A percentile compares a stretch with the other conserved stretches of the same genome.
phyloP scores from a whole-genome alignment of 768 basidiomycete genomes.

The Mycena venus region DNA sequence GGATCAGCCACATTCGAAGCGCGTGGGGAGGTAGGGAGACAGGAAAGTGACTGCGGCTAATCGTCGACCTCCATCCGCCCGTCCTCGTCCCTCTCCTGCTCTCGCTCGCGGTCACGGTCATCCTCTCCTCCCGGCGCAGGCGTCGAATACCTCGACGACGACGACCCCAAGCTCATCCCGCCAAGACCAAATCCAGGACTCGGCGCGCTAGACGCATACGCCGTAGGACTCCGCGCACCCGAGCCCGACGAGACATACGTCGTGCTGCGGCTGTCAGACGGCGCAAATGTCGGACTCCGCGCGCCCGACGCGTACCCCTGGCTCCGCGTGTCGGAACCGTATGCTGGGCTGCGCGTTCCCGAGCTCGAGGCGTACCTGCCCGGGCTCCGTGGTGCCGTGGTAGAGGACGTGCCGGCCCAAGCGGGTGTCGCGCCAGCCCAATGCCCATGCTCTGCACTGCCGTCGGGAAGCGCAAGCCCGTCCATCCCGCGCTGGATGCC shows the following conservation, averaged over 20 bases:
- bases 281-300: neutral
- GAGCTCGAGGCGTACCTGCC: neutral
- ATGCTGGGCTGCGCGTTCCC: neutral
- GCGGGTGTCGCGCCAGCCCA: slow-evolving; percentile 15
- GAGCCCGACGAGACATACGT: no score
- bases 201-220: slow-evolving; percentile 28
- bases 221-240: neutral
- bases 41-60: neutral
- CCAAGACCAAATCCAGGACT: slow-evolving; percentile 42
- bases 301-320: neutral
- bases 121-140: slow-evolving; percentile 39
- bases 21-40: no score
- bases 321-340: neutral
- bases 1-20: neutral
- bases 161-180: slow-evolving; percentile 44
- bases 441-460: slow-evolving; percentile 20
- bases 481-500: slow-evolving; percentile 72
- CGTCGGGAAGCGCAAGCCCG: slow-evolving; percentile 40
- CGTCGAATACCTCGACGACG: slow-evolving; percentile 40
- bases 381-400: neutral
- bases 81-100: slow-evolving; percentile 20
- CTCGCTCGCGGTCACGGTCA: slow-evolving; percentile 13
- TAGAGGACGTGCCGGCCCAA: neutral
- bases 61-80: slow-evolving; percentile 45
- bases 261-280: no score